These are phyloP conservation scores for Coccomyxa subellipsoidea DNA, from an alignment of 163 green algal genomes.

Conservation along the genomic window DNA sequence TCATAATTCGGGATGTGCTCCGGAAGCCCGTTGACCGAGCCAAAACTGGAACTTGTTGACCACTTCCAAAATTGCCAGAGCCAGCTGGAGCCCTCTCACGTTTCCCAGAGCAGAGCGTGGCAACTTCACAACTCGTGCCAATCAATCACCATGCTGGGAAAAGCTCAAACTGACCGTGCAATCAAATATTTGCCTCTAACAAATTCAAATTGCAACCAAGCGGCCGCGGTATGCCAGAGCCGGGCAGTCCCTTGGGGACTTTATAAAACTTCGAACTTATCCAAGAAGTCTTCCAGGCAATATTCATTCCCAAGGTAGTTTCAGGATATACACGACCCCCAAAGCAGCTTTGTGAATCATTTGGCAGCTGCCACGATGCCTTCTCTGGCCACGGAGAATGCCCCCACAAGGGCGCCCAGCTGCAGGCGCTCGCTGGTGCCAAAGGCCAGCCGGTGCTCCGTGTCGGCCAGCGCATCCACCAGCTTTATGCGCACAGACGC, in stretches of 20 bases:
- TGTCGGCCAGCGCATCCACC: constrained; percentile 77
- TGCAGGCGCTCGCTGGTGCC: constrained; percentile 88
- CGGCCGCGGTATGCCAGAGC: no score
- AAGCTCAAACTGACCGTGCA: no score
- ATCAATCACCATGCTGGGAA: no score
- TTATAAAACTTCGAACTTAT: no score
- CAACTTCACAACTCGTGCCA: no score
- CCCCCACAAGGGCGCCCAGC: constrained; percentile 77
- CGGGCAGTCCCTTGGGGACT: no score
- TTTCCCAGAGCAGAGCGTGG: no score
- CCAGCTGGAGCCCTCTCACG: no score
- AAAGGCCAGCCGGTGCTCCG: constrained; percentile 85
- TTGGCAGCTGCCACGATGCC: constrained; percentile 7
- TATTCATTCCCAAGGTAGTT: no score
- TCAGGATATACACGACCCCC: neutral
- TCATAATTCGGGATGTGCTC: neutral
- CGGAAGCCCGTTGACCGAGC: neutral
- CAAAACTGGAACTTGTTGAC: neutral
- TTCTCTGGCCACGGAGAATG: constrained; percentile 52
- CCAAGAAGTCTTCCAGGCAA: no score
- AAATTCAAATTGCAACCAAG: no score
- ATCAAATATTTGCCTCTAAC: no score
- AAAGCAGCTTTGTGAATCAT: neutral
- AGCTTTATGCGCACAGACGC: constrained; percentile 56
- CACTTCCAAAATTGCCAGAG: neutral